Percentiles rank a stretch among this genome's conserved stretches.
Evolutionary conservation across 2,329 filamentous ascomycete species (phyloP).

Genomic region (Cordyceps cicadae): DNA sequence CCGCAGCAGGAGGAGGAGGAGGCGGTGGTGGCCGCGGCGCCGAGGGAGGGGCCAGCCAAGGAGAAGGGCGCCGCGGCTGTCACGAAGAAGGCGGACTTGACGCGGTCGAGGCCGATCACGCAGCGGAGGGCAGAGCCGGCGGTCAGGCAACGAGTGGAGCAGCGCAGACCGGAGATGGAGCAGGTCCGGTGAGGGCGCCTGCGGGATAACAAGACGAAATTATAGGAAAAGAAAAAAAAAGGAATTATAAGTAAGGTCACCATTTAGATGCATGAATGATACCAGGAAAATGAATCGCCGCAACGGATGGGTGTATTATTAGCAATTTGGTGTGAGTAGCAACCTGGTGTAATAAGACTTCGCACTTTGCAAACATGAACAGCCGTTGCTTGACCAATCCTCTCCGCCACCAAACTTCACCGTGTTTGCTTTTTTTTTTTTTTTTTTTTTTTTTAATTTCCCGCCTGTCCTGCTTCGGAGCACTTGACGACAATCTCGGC

Average conservation of each 20-base stretch:
- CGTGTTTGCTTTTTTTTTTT: no score
- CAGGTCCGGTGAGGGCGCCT: slow-evolving; percentile 19
- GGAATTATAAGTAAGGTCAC: not conserved
- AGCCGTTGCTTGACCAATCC: no score
- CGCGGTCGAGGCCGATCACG: slow-evolving; percentile 24
- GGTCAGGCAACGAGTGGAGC: slow-evolving; percentile 10
- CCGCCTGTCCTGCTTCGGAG: no score
- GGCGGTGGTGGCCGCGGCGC: slow-evolving; percentile 9
- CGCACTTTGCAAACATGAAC: no score
- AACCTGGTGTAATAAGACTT: no score
- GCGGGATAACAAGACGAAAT: not conserved
- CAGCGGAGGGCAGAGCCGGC: slow-evolving; percentile 18
- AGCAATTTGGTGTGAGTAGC: not conserved
- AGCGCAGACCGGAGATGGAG: slow-evolving; percentile 9
- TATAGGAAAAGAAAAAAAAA: not conserved
- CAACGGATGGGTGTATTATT: not conserved
- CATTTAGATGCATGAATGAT: slow-evolving; percentile 1
- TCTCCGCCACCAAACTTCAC: no score
- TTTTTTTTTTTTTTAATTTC: no score
- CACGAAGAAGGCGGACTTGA: slow-evolving; percentile 20
- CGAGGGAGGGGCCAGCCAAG: slow-evolving; percentile 9
- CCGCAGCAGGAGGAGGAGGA: slow-evolving; percentile 14
- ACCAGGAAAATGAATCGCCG: not conserved
- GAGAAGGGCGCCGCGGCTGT: slow-evolving; percentile 14
- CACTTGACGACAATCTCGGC: no score